Evolutionary conservation across 257 asterid species (phyloP), one percentile per base, ranked within the genome.

Genomic region (Scutellaria barbata): DNA sequence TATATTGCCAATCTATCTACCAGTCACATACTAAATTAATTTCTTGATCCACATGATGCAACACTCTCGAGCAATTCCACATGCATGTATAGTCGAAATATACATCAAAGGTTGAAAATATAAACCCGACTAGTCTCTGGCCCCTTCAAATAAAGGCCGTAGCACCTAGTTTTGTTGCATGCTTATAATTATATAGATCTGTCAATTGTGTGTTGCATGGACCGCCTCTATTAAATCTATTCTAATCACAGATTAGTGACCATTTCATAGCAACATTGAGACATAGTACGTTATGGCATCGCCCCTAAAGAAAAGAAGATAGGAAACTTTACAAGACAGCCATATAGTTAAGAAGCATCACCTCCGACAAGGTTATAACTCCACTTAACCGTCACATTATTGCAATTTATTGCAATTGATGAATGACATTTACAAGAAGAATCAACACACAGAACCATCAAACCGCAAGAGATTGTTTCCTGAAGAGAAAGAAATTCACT

Each of bases 1-100:
- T 42, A 3, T 2, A 30, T 30, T 30, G 35, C 35, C 13, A 42
- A 42, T 42, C 12, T 42, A 71, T 45, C 74, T 55, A 63, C 76
- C 55, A 39, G 4, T 61, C 65, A 42, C 74, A 61, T 54, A 66
- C 22, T 42, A 22, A 56, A 74, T 63, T 69, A n/a, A 79, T 61
- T 40, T 48, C 18, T 52, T 51, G 66, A 63, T 52, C 72, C 57
- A 22, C 69, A 60, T 43, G 75, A 73, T 55, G 55, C 48, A 57
- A 76, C 76, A 41, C 53, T 35, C 39, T n/a, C 42, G 22, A 33
- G 35, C 47, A 42, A 52, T 12, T 47, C 45, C 79, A 73, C 72
- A 61, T 68, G 69, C 59, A 69, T 54, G 65, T 53, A 2, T 5
- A 68, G 52, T 17, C 7, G 6, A 13, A 75, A 17, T 6, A 8